Conservation (phyloP, 192 early-diverging fungal species). For the Coemansia aciculifera region DNA sequence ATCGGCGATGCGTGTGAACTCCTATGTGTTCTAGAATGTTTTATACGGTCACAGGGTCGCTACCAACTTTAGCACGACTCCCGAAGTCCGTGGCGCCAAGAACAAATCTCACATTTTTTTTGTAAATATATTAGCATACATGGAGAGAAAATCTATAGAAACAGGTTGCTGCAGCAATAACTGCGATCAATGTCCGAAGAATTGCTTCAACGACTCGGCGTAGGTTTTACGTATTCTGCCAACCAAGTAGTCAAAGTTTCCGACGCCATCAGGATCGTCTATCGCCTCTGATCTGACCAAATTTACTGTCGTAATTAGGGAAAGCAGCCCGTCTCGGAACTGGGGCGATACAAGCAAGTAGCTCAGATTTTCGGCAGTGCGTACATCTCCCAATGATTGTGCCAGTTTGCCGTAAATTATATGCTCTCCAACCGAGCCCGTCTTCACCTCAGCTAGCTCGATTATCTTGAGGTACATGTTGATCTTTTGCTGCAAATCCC, state of each 20-base stretch:
- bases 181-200: conserved; percentile 14
- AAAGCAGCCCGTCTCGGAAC: conserved; percentile 32
- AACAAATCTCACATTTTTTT: background rate
- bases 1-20: background rate
- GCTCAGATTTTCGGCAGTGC: conserved; percentile 26
- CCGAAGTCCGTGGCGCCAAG: background rate
- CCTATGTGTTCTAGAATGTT: background rate
- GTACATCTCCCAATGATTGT: conserved; percentile 33
- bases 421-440: conserved; percentile 30
- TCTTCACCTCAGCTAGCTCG: conserved; percentile 19
- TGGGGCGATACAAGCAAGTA: conserved; percentile 19
- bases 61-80: background rate
- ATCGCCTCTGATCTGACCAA: conserved; percentile 26
- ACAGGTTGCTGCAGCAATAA: background rate
- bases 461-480: conserved; percentile 40
- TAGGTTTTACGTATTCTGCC: conserved; percentile 31
- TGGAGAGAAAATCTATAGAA: background rate
- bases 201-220: conserved; percentile 20
- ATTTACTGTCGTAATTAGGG: conserved; percentile 25
- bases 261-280: conserved; percentile 22
- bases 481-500: conserved; percentile 31
- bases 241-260: conserved; percentile 39
- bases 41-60: background rate
- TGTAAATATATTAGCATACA: background rate
- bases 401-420: conserved; percentile 34